Evolutionary conservation across 345 rosid genomes (phyloP), one percentile per base, ranked within the genome.

Genomic region (Salix exigua): DNA sequence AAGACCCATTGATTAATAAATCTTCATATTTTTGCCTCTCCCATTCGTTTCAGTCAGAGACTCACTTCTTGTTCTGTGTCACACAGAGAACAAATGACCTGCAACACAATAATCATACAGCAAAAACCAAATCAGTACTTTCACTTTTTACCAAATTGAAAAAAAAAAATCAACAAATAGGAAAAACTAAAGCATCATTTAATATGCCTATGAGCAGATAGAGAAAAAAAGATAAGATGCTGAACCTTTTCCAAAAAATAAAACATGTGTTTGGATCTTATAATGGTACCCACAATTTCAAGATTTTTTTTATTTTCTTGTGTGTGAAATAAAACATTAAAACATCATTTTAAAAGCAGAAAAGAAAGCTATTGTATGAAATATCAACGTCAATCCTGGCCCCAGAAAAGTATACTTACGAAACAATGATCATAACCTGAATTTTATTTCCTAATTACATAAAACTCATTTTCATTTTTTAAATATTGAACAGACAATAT

Each of bases 31-130:
- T 4, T 11, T 37, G 23, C 6, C 26, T 37, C 53, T 48, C 2
- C 28, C 13, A 66, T 68, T 7, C 25, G 16, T 5, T 42, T 31
- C 23, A 30, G 31, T 26, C 21, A 35, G 46, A 86, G 23, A 77
- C 95, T 88, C 74, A 90, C 91, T 23, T 91, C 89, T 87, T 91
- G 95, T 76, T 92, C 95, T 55, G 90, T 87, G 73, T 72, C 79
- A 76, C 95, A 91, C 50, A 92, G 67, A 33, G 95, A 90, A 75
- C 97, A 90, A 51, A 92, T 78, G 25, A 92, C 89, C 97, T 89
- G 93, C 25, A 38, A 58, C 16, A 70, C n/a, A 62, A 31, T 51
- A 50, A 26, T 4, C 16, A 61, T 3, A 71, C 9, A 51, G 38
- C 21, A 68, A 4, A 75, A 38, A 19, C 25, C 7, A 16, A 17